A percentile compares a stretch with the other conserved stretches of the same genome.
Conservation (phyloP, 2,329 filamentous ascomycete genomes). For the Fusarium sp. region DNA sequence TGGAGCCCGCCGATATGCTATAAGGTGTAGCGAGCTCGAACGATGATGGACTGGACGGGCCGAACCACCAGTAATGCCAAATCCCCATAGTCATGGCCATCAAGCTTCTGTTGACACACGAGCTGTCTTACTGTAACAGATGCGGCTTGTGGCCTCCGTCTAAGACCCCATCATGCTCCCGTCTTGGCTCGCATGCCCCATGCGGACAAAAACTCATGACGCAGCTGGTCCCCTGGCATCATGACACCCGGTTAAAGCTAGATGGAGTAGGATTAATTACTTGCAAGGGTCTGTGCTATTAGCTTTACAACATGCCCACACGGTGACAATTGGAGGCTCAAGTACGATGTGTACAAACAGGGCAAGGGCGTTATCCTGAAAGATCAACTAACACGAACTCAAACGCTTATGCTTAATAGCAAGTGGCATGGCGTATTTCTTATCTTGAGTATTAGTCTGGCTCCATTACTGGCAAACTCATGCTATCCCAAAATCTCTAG, state of each 20-base stretch:
- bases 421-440: neutral
- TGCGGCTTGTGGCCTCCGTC: slow-evolving; percentile 29
- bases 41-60: slow-evolving; percentile 39
- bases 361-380: neutral
- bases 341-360: slow-evolving; percentile 12
- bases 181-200: slow-evolving; percentile 32
- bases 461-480: neutral
- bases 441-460: neutral
- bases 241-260: slow-evolving; percentile 29
- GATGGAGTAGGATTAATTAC: slow-evolving; percentile 26
- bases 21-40: slow-evolving; percentile 30
- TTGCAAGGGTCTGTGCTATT: slow-evolving; percentile 31
- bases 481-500: neutral
- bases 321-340: slow-evolving; percentile 21
- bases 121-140: slow-evolving; percentile 15
- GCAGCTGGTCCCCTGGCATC: slow-evolving; percentile 31
- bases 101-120: slow-evolving; percentile 13
- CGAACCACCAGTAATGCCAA: slow-evolving; percentile 31
- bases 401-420: slow-evolving; percentile 17
- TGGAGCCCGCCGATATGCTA: slow-evolving; percentile 25
- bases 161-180: slow-evolving; percentile 24
- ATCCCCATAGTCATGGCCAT: slow-evolving; percentile 1
- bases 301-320: slow-evolving; percentile 12
- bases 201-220: slow-evolving; percentile 25
- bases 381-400: slow-evolving; percentile 17